Evolutionary conservation across 2,329 filamentous ascomycete species (phyloP).

Genomic region (Apiospora aurea): DNA sequence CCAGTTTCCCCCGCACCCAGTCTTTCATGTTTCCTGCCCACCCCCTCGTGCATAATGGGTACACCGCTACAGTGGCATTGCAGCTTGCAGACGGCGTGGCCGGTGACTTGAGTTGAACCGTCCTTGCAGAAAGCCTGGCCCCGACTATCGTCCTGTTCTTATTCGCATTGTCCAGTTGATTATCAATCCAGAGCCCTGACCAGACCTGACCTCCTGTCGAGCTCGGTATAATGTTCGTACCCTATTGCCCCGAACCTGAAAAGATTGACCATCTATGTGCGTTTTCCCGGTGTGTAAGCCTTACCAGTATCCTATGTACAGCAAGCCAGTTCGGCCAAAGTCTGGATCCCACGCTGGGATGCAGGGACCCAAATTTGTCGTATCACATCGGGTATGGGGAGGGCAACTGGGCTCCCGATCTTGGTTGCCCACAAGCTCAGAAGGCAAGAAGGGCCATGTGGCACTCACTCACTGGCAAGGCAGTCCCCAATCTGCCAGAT

Average conservation of each 20-base stretch:
- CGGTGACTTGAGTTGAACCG: background rate
- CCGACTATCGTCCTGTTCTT: background rate
- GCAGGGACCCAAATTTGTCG: background rate
- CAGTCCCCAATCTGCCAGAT: background rate
- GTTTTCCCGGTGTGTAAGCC: background rate
- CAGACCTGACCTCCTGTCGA: background rate
- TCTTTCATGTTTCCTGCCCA: background rate
- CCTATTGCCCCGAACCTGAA: background rate
- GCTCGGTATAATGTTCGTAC: background rate
- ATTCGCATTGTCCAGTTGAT: background rate
- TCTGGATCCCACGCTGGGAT: background rate
- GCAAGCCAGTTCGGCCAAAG: background rate
- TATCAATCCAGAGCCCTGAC: background rate
- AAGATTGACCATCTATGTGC: background rate
- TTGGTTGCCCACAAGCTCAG: background rate
- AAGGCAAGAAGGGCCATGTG: background rate
- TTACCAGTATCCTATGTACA: background rate
- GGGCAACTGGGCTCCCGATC: background rate
- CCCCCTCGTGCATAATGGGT: background rate
- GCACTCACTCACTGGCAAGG: background rate
- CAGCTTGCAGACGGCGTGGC: conserved; percentile 14
- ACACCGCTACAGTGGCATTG: conserved; percentile 5
- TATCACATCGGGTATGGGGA: background rate
- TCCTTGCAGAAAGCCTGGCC: background rate
- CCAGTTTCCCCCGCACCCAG: background rate